phyloP scores from a whole-genome alignment of 1,284 basidiomycete species.

The Tilletia walkeri region DNA sequence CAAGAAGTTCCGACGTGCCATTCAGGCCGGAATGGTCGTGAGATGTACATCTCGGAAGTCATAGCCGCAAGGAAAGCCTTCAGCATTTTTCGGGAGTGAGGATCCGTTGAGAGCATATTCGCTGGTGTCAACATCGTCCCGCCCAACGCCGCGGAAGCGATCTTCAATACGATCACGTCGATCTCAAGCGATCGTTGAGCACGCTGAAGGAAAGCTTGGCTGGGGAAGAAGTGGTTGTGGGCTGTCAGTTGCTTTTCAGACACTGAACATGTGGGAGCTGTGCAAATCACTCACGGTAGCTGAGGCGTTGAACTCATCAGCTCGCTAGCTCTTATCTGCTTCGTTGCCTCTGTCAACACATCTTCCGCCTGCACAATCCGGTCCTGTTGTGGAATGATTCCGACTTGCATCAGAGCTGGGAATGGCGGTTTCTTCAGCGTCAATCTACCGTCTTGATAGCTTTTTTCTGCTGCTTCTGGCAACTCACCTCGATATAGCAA shows the following conservation, averaged over 20 bases:
- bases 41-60: no score
- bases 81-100: neutral
- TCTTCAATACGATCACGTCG: neutral
- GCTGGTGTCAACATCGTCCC: neutral
- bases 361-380: neutral
- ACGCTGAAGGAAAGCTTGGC: neutral
- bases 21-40: no score
- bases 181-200: neutral
- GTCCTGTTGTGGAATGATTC: neutral
- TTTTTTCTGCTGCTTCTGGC: neutral
- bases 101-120: neutral
- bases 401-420: constrained; percentile 4
- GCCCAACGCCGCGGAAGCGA: neutral
- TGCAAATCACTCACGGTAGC: neutral
- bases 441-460: neutral
- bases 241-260: neutral
- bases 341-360: neutral
- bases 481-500: neutral
- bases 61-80: no score
- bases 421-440: neutral
- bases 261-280: neutral
- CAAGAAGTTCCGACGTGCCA: no score
- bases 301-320: neutral
- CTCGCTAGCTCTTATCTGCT: neutral
- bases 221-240: neutral